phyloP scores from a whole-genome alignment of 2,329 filamentous ascomycete species.

The Exophiala bonariae region DNA sequence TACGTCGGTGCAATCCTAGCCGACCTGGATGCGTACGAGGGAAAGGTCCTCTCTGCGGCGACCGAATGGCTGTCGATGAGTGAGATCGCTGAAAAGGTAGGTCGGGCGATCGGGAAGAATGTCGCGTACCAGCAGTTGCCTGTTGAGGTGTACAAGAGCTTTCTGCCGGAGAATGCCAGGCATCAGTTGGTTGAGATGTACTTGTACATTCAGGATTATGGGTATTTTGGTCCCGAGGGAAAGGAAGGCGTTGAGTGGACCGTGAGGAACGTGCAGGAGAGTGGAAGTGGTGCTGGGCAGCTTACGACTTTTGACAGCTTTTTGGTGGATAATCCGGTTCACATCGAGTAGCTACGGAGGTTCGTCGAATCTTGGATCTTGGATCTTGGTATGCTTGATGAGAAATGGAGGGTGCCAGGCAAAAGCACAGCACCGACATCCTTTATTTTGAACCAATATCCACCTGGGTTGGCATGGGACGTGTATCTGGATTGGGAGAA shows the following conservation, averaged over 20 bases:
- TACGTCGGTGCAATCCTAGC: constrained; percentile 38
- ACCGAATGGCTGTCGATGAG: constrained; percentile 32
- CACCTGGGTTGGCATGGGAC: too few relatives aligned
- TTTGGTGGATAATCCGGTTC: too few relatives aligned
- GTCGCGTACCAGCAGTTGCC: constrained; percentile 33
- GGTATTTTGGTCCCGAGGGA: constrained; percentile 37
- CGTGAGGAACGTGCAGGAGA: too few relatives aligned
- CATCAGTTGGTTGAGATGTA: constrained; percentile 29
- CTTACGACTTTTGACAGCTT: too few relatives aligned
- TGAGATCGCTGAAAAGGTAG: constrained; percentile 35
- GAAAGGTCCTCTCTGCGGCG: constrained; percentile 37
- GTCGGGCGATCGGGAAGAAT: constrained; percentile 37
- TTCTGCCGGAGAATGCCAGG: constrained; percentile 15
- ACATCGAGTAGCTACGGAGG: too few relatives aligned
- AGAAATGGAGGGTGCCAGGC: too few relatives aligned
- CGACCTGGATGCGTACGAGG: constrained; percentile 35
- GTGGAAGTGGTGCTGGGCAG: too few relatives aligned
- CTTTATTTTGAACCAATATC: too few relatives aligned
- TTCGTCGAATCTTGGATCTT: too few relatives aligned
- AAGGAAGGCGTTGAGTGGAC: constrained; percentile 32
- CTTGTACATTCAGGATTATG: constrained; percentile 33
- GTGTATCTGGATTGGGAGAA: too few relatives aligned
- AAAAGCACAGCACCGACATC: too few relatives aligned
- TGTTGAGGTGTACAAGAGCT: constrained; percentile 26
- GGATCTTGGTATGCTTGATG: too few relatives aligned